These are phyloP conservation scores for Lactarius psammicola DNA, from an alignment of 768 basidiomycete species.

Conservation along the genomic window DNA sequence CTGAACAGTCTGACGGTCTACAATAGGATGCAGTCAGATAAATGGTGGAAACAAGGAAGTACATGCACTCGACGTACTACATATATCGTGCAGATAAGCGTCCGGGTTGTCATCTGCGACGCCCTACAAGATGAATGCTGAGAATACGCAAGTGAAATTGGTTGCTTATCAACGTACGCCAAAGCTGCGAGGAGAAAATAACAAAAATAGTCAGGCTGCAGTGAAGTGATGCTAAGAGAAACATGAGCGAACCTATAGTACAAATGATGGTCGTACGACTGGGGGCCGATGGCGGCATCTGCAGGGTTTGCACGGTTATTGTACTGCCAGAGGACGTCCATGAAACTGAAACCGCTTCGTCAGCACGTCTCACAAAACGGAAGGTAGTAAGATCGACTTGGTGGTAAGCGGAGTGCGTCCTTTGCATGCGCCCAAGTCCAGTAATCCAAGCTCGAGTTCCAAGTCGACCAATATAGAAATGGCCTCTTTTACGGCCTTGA, in stretches of 20 bases:
- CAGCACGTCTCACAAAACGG: not conserved
- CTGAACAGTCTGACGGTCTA: slow-evolving; percentile 61
- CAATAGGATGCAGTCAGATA: not conserved
- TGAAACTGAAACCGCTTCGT: slow-evolving; percentile 51
- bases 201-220: not conserved
- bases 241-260: slow-evolving; percentile 60
- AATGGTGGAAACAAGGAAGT: not conserved
- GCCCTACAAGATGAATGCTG: slow-evolving; percentile 44
- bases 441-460: not conserved
- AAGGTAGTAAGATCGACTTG: slow-evolving; percentile 7
- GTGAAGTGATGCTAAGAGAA: not conserved
- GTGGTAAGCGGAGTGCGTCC: slow-evolving; percentile 16
- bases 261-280: slow-evolving; percentile 75
- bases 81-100: slow-evolving; percentile 65
- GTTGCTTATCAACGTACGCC: slow-evolving; percentile 44
- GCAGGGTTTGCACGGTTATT: slow-evolving; percentile 70
- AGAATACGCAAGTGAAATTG: not conserved
- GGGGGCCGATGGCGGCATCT: slow-evolving; percentile 64
- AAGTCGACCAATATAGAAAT: slow-evolving; percentile 14
- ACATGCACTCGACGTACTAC: slow-evolving; percentile 50
- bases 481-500: slow-evolving; percentile 12
- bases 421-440: slow-evolving; percentile 9
- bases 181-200: slow-evolving; percentile 40
- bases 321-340: slow-evolving; percentile 79
- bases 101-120: slow-evolving; percentile 63